phyloP scores from a whole-genome alignment of 768 basidiomycete genomes.

The Tylopilus felleus region DNA sequence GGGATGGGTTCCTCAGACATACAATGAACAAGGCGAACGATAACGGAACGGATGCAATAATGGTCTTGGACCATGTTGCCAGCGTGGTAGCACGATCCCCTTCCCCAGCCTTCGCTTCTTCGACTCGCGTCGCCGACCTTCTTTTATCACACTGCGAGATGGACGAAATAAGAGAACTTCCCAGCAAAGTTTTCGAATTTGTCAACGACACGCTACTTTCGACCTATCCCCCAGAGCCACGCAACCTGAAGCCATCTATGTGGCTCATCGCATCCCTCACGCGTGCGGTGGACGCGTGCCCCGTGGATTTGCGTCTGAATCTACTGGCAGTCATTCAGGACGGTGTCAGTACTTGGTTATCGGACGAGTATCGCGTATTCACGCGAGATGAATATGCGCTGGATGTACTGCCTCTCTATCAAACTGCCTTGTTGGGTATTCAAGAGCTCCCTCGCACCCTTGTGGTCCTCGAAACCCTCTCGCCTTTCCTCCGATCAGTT shows the following conservation, averaged over 20 bases:
- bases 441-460: slow-evolving; percentile 42
- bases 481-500: slow-evolving; percentile 52
- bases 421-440: slow-evolving; percentile 52
- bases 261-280: slow-evolving; percentile 64
- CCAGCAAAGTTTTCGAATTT: slow-evolving; percentile 53
- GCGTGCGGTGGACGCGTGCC: slow-evolving; percentile 53
- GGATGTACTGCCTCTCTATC: slow-evolving; percentile 64
- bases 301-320: slow-evolving; percentile 41
- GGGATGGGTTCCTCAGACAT: slow-evolving; percentile 56
- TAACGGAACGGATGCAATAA: slow-evolving; percentile 49
- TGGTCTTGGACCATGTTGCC: slow-evolving; percentile 58
- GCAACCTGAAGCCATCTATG: slow-evolving; percentile 49
- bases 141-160: slow-evolving; percentile 55
- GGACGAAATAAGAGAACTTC: slow-evolving; percentile 49
- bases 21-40: slow-evolving; percentile 58
- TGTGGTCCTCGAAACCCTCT: slow-evolving; percentile 44
- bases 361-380: slow-evolving; percentile 53
- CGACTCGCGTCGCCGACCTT: slow-evolving; percentile 58
- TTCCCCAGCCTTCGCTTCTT: slow-evolving; percentile 38
- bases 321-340: slow-evolving; percentile 52
- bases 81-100: slow-evolving; percentile 40
- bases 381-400: slow-evolving; percentile 51
- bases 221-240: slow-evolving; percentile 63
- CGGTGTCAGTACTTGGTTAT: slow-evolving; percentile 58
- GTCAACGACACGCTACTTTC: slow-evolving; percentile 56